Evolutionary conservation across 1,284 basidiomycete genomes (phyloP), one percentile per base, ranked within the genome.

Genomic region (Melampsora medusae): DNA sequence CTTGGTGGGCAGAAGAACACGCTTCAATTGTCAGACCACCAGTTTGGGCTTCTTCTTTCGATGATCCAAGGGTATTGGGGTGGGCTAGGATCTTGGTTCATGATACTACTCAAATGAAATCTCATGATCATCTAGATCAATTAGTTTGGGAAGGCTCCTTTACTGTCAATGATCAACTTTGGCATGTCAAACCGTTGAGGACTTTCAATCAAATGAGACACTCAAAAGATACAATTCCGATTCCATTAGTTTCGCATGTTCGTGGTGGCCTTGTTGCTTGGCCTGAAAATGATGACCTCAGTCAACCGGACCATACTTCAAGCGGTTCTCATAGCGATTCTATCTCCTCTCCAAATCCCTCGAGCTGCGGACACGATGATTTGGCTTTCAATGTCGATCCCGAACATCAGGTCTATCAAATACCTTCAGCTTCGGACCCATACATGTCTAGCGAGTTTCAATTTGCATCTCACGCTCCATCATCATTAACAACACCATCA

Each of bases 361-460:
- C 38, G 10, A 42, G 53, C 69, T 93, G 92, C 81, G 88, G 86
- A 0, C 90, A 92, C 82, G 92, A 93, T 81, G 80, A 82, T 1
- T 85, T 92, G 33, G 79, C 85, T 0, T 91, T 87, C 85, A 93
- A 93, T 82, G 86, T 84, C 10, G 86, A 90, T 79, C 86, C 86
- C 31, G 82, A 85, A 72, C 89, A 92, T 80, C 88, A 89, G 0
- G 84, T 88, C 33, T 79, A 78, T 59, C 67, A 31, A 17, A 42
- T 53, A 48, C 72, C 77, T 3, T 67, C 33, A 35, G 85, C 38
- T 80, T 81, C 22, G 59, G 69, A 31, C 77, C 72, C 48, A 56
- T 77, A 9, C 70, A 74, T 53, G 42, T 75, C 7, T 84, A 85
- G 60, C 78, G 83, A 3, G 25, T 79, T 14, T 42, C 38, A 42